Evolutionary conservation across 176 grass and related monocot genomes (phyloP).

Genomic region (Aegilops bicornis): DNA sequence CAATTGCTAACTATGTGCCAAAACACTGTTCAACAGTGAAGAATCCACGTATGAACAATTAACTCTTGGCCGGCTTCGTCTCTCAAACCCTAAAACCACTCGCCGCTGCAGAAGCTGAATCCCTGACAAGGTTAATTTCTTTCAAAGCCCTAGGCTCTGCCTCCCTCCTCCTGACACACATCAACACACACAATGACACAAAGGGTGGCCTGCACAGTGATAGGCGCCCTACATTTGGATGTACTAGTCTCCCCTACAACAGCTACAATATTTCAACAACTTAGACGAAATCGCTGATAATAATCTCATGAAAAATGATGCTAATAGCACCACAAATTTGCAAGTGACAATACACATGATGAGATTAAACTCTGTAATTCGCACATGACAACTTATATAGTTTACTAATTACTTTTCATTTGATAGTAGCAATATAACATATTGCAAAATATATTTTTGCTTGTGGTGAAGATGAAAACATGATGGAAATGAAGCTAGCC

Average conservation of each 20-base stretch:
- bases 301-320: neutral
- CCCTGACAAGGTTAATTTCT: constrained; percentile 30
- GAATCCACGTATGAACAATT: constrained; percentile 21
- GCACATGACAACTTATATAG: neutral
- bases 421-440: neutral
- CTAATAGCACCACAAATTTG: neutral
- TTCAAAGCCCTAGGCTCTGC: neutral
- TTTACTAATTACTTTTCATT: neutral
- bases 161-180: constrained; percentile 23
- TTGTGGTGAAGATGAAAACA: neutral
- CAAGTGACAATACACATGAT: neutral
- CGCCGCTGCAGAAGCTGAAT: constrained; percentile 35
- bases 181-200: constrained; percentile 6
- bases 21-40: constrained; percentile 41
- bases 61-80: neutral
- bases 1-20: constrained; percentile 23
- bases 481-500: neutral
- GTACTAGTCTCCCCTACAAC: neutral
- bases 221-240: neutral
- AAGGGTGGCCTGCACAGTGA: neutral
- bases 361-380: neutral
- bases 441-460: neutral
- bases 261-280: neutral
- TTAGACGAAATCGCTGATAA: neutral
- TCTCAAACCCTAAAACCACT: constrained; percentile 38